These are phyloP conservation scores for Martensiomyces pterosporus DNA, from an alignment of 192 early-diverging fungal species.

Conservation along the genomic window DNA sequence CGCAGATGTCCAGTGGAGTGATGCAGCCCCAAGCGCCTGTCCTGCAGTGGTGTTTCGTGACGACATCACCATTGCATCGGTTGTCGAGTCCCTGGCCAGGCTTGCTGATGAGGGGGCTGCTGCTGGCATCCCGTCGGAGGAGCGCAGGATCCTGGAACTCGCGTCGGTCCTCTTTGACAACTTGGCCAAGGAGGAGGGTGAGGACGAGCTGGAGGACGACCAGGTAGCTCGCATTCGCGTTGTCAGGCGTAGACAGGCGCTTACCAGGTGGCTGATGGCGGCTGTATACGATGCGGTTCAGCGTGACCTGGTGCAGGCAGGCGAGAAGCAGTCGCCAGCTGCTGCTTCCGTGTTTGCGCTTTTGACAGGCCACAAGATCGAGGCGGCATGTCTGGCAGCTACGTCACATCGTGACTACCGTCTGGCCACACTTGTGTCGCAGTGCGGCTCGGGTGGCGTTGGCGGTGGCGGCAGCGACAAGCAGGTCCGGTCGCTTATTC, in stretches of 20 bases:
- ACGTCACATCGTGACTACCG: slow-evolving; percentile 62
- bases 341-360: slow-evolving; percentile 52
- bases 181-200: not conserved
- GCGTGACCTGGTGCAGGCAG: slow-evolving; percentile 34
- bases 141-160: slow-evolving; percentile 23
- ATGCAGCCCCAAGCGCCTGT: not conserved
- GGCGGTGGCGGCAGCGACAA: slow-evolving; percentile 54
- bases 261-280: slow-evolving; percentile 63
- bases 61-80: slow-evolving; percentile 16
- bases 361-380: slow-evolving; percentile 58
- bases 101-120: not conserved
- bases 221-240: slow-evolving; percentile 23
- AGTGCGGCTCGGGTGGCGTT: slow-evolving; percentile 48
- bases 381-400: slow-evolving; percentile 60
- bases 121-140: not conserved
- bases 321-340: slow-evolving; percentile 17
- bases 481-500: slow-evolving; percentile 31
- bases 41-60: slow-evolving; percentile 9
- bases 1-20: slow-evolving; percentile 3
- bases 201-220: not conserved
- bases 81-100: not conserved
- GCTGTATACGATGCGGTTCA: slow-evolving; percentile 50
- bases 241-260: slow-evolving; percentile 52
- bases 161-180: slow-evolving; percentile 39
- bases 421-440: slow-evolving; percentile 74